Percentiles rank a stretch among this genome's conserved stretches.
Evolutionary conservation across 768 basidiomycete genomes (phyloP).

Genomic region (Kwoniella shandongensis): DNA sequence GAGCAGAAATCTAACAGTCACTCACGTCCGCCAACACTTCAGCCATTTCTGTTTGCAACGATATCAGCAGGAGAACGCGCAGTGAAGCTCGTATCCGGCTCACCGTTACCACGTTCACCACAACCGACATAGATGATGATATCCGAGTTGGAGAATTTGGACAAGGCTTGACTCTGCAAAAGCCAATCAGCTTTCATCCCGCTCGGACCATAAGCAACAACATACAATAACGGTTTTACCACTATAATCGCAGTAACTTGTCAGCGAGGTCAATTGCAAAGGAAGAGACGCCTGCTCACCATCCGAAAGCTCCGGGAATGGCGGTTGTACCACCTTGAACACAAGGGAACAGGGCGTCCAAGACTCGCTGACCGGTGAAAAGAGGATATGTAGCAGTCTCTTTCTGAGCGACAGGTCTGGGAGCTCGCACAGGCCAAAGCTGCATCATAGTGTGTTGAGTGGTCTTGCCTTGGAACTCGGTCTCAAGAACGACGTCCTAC

Average conservation of each 20-base stretch:
- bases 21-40: constrained; percentile 95
- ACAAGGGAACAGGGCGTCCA: constrained; percentile 94
- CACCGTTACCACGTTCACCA: constrained; percentile 87
- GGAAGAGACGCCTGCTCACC: constrained; percentile 52
- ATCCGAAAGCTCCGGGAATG: constrained; percentile 98
- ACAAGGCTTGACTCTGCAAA: constrained; percentile 63
- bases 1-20: not conserved
- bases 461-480: constrained; percentile 93
- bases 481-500: constrained; percentile 92
- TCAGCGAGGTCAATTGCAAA: not conserved
- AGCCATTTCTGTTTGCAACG: constrained; percentile 57
- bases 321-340: constrained; percentile 56
- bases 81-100: constrained; percentile 10
- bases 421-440: constrained; percentile 97
- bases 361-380: constrained; percentile 91
- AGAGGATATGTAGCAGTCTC: constrained; percentile 87
- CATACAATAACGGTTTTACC: constrained; percentile 89
- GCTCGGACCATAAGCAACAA: not conserved
- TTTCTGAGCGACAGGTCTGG: constrained; percentile 93
- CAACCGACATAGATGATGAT: constrained; percentile 99
- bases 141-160: constrained; percentile 98
- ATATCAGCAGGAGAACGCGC: too few species aligned
- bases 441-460: constrained; percentile 96
- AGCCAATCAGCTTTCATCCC: not conserved
- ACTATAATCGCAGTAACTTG: constrained; percentile 12